Base-by-base conservation (phyloP, 805 yeast genomes). In the Cephaloascus albidus region DNA sequence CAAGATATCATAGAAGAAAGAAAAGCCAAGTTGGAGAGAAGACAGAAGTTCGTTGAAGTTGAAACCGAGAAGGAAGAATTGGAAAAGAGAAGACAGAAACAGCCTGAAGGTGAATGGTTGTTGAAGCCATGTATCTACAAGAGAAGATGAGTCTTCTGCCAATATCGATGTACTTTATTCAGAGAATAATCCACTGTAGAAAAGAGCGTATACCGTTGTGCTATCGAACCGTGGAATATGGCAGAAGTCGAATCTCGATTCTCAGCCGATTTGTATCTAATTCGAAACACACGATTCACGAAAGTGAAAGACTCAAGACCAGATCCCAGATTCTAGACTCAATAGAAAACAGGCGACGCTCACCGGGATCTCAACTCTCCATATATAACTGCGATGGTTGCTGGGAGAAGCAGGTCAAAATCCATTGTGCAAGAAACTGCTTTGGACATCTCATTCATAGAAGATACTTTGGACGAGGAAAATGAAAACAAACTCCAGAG, bases 71-170 rank as follows among this genome's bases (percentile, higher is more conserved):
- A 74, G 46, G 84, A 81, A 45, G 65, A 73, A 41, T 62, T 83
- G 26, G 78, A 76, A 42, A 49, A 53, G 36, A 81, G 72, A 52
- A 70, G 90, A 51, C 51, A 55, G 10, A 60, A 64, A 41, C 53
- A 50, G 2, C 80, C 90, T 0, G 95, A 86, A 52, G 95, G 95
- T 8, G 74, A 81, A 51, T 86, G 95, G 95, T 63, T 90, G 43
- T 68, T 93, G 47, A 93, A 90, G 58, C 98, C 99, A 3, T 93
- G 99, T 63, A 85, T 93, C 43, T 93, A 93, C 61, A 93, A 93
- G 58, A 75, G 95, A 63, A 74, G 96, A 49, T 85, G 55, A 53
- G n/a, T n/a, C n/a, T n/a, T n/a, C n/a, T n/a, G n/a, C n/a, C n/a
- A n/a, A n/a, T n/a, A n/a, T n/a, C n/a, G n/a, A n/a, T n/a, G n/a